Base-by-base conservation (phyloP, 805 yeast genomes). In the Yarrowia hollandica region DNA sequence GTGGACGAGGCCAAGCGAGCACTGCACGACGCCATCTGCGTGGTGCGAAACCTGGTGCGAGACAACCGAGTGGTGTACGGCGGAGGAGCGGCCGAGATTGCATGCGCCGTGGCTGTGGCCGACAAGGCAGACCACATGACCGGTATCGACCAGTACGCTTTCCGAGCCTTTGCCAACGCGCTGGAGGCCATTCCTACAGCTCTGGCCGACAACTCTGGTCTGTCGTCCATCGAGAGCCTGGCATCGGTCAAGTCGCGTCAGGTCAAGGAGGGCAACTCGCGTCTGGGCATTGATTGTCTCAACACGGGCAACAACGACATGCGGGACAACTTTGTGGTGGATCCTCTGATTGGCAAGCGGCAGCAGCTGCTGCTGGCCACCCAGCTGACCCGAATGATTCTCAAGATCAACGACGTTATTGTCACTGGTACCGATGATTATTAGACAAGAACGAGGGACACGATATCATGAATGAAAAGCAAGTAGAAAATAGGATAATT, bases 31-130 rank as follows among this genome's bases (percentile, higher is more conserved):
- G 88, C 99, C 8, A 77, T 94, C 60, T 92, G 99, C 76, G 99
- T 95, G 42, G 99, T 94, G 25, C 87, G 99, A 76, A 95, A 94
- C 75, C 81, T 94, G 71, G 86, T 95, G 55, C 83, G 85, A 68
- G 98, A 95, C 72, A 86, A 84, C 71, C 82, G 97, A 72, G 89
- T 94, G 44, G 97, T 95, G n/a, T 94, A 94, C 69, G 99, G 99
- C 64, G 99, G 99, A 67, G 99, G 99, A 65, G 96, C 99, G 19
- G 95, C 98, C 33, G 99, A 94, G 76, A 84, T 94, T 57, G 81
- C 96, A 2, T 87, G 96, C 77, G 90, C 98, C 12, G 75, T 94
- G 66, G 95, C 94, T 15, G 96, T 94, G 14, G 79, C 90, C 60
- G 88, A 86, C 52, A 96, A 87, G 64, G 97, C 98, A 52, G 97